Base-by-base conservation (phyloP, 164 flowering plant genomes). In the Berberis vulgaris region DNA sequence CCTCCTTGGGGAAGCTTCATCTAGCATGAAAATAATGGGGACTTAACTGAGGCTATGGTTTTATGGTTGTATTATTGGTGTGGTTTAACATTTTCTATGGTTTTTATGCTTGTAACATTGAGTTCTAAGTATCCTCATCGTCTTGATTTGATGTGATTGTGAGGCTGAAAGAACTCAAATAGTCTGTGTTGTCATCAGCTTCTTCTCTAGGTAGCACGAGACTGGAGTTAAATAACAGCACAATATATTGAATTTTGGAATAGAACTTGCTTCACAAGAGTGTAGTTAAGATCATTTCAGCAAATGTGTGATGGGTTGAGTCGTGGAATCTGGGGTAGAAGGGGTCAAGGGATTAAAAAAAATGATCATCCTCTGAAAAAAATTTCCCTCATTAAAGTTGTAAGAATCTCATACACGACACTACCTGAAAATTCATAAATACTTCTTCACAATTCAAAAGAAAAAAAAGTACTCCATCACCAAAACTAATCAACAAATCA, bases 111-210 rank as follows among this genome's bases (percentile, higher is more conserved):
- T 43, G 56, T 50, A 41, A 46, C 9, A 1, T 56, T 71, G 80
- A 79, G 80, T 76, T 83, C 54, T 52, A 74, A 82, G 86, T 84
- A 84, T 87, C 73, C 85, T 72, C 74, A 45, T 64, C 26, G 47
- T 64, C 61, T 57, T 41, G 56, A 2, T 1, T 2, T 11, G 4
- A 43, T 74, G 11, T 63, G 81, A 73, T 57, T 7, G 61, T 62
- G 77, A 52, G 89, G 74, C 84, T 82, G 86, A 84, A 69, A 70
- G 40, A 80, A 83, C 86, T 83, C 91, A 43, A 2, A 88, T 2
- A 86, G 41, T 71, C 4, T 41, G 86, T 81, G 96, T 80, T 82
- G 82, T 77, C 91, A 86, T 88, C 96, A 88, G 83, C 89, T 86
- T 83, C 82, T 64, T 83, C 89, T 80, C 74, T 57, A 53, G 64